Conservation (phyloP, 2,329 filamentous ascomycete species). For the Stemphylium vesicarium region DNA sequence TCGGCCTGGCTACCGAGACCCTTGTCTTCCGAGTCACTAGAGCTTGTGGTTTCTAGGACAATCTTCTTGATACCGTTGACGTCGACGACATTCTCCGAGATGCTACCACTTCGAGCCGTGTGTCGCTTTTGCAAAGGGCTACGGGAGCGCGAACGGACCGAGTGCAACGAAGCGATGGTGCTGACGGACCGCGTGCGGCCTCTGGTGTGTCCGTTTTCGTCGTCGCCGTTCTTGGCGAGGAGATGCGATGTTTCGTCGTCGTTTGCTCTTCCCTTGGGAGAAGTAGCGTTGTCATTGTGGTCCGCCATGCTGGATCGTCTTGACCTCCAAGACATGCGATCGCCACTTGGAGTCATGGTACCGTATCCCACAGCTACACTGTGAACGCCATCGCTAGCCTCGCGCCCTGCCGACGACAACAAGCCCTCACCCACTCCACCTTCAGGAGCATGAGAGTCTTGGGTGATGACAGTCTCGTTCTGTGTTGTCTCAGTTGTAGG, state of each 20-base stretch:
- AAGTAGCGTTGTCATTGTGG: constrained; percentile 26
- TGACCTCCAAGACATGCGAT: constrained; percentile 41
- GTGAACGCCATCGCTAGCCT: constrained; percentile 70
- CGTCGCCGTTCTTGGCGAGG: constrained; percentile 21
- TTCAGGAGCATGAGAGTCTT: constrained; percentile 50
- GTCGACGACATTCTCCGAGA: constrained; percentile 80
- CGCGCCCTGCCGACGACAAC: constrained; percentile 60
- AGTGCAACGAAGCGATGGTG: constrained; percentile 44
- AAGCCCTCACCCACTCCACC: constrained; percentile 62
- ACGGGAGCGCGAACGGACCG: constrained; percentile 28
- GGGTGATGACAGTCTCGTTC: constrained; percentile 13
- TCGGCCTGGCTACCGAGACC: constrained; percentile 24
- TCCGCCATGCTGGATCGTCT: constrained; percentile 15
- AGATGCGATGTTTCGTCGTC: constrained; percentile 25
- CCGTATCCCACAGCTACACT: constrained; percentile 59
- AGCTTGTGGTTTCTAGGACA: constrained; percentile 72
- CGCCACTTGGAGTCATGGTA: constrained; percentile 44
- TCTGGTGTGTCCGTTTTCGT: constrained; percentile 9
- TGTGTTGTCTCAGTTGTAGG: constrained; percentile 25
- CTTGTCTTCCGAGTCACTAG: constrained; percentile 52
- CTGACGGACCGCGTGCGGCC: constrained; percentile 34
- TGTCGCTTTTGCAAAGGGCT: constrained; percentile 49
- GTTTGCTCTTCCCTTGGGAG: constrained; percentile 29
- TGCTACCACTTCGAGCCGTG: constrained; percentile 73
- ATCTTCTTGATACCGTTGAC: constrained; percentile 77